Base-by-base conservation (phyloP, 1,139 yeast species). In the Magnusiomyces clavatus region DNA sequence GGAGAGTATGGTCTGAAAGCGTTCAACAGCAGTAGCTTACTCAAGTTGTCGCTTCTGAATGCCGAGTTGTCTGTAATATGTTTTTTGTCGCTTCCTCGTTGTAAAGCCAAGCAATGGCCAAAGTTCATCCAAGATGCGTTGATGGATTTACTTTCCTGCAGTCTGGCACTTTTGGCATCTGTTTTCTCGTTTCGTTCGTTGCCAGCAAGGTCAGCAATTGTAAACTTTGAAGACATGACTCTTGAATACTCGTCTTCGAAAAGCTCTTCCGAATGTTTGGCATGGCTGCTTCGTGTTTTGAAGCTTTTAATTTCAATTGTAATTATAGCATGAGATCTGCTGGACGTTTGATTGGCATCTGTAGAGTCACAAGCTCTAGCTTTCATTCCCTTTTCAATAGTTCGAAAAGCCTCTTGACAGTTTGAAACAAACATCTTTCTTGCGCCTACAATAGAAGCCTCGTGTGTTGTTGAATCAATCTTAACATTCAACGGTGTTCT, bases 121-220 rank as follows among this genome's bases (percentile, higher is more conserved):
- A 77, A 63, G 51, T 75, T 72, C 59, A 77, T 73, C 49, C 77
- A 61, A 14, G 76, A 72, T 48, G 67, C 67, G 57, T 74, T 73
- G 11, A 77, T 74, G 20, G 74, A 70, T 51, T 76, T 73, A 24
- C 77, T 76, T 56, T 77, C 80, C 50, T 67, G 71, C 44, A 74
- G 63, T 24, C 73, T 68, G 34, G 64, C 61, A 2, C 77, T 78
- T 12, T 66, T 66, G 0, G 78, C 73, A 54, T 69, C 68, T 1
- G 80, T 73, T 6, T 66, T 56, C 53, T 74, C 74, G 35, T 75
- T 66, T 56, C 80, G 67, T 60, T 77, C 80, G 6, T 77, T 69
- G 1, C 81, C 80, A 0, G 81, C 80, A 31, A 77, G 58, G 56
- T 77, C 81, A 0, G 76, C 77, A 48, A 77, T 62, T 0, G 77